Evolutionary conservation across 2,329 filamentous ascomycete genomes (phyloP), one percentile per base, ranked within the genome.

Genomic region (Lecanicillium sp.): DNA sequence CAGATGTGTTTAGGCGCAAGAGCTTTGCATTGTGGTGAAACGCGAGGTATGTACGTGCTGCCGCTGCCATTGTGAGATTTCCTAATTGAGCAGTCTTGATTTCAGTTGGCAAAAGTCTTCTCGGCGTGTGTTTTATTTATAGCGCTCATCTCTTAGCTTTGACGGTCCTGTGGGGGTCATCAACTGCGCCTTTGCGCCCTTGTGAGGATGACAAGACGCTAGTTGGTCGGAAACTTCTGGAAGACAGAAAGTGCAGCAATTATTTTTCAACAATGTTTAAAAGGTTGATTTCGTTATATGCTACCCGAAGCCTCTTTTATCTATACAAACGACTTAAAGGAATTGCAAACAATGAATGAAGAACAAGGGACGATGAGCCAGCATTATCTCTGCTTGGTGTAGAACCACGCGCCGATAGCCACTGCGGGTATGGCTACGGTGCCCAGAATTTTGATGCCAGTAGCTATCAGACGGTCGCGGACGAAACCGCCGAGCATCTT

Each of bases 11-110:
- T 23, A 77, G 67, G 1, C 57, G 67, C 49, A 68, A 58, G 2
- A 76, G 65, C 48, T 69, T 69, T 12, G 62, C 65, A 49, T 74
- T 61, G 44, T 67, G 64, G 51, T 73, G 71, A 44, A 69, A 74
- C 10, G 70, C 66, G 8, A 77, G 65, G 55, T 65, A 62, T 19
- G 72, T 74, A 50, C 64, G 59, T 39, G 55, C 53, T 36, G 54
- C 49, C n/a, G 50, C 44, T 24, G 54, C 39, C 51, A 53, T 53
- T 30, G 5, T 51, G n/a, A 7, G 26, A 35, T 19, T n/a, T 15
- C 7, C 11, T 4, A 33, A 5, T 19, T 9, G 7, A 14, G 27
- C 12, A n/a, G 3, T 47, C 12, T 3, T 15, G 14, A 17, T 26
- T 20, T 12, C 19, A 27, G 11, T 17, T 8, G 20, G 4, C 20